phyloP scores from a whole-genome alignment of 176 grass and related monocot genomes.

The Dendrocalamus sinicus region DNA sequence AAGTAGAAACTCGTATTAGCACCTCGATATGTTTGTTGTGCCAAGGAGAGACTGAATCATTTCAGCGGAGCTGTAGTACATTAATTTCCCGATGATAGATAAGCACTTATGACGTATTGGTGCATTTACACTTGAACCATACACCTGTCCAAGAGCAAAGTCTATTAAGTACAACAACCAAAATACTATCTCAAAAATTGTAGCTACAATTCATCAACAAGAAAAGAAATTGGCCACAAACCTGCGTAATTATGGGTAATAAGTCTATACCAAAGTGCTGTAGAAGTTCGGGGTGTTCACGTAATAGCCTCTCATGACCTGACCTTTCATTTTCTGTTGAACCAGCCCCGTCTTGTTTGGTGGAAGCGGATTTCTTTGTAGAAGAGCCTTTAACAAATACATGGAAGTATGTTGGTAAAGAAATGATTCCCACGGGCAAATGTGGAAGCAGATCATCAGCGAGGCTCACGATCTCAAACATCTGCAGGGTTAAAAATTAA shows the following conservation, averaged over 20 bases:
- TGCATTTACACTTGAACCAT: slow-evolving; percentile 85
- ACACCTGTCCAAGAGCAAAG: slow-evolving; percentile 60
- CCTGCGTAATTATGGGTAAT: slow-evolving; percentile 85
- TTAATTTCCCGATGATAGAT: slow-evolving; percentile 88
- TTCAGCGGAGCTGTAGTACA: slow-evolving; percentile 92
- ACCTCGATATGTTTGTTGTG: slow-evolving; percentile 94
- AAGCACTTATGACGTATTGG: slow-evolving; percentile 88
- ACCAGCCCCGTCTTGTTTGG: slow-evolving; percentile 65
- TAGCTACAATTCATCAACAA: not conserved
- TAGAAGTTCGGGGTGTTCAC: slow-evolving; percentile 87
- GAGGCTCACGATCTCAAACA: slow-evolving; percentile 92
- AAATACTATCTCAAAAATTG: not conserved
- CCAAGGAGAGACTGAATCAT: slow-evolving; percentile 77
- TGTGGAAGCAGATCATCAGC: slow-evolving; percentile 88
- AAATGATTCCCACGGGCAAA: slow-evolving; percentile 79
- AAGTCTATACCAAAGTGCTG: slow-evolving; percentile 91
- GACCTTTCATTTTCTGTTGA: slow-evolving; percentile 70
- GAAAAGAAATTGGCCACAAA: slow-evolving; percentile 31
- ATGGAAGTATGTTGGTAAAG: slow-evolving; percentile 68
- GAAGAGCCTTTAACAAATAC: slow-evolving; percentile 65
- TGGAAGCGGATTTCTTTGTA: slow-evolving; percentile 58
- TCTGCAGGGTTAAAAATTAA: slow-evolving; percentile 50
- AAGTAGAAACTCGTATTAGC: slow-evolving; percentile 23
- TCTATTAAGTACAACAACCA: not conserved
- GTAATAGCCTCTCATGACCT: slow-evolving; percentile 79